Evolutionary conservation across 2,329 filamentous ascomycete genomes (phyloP).

Genomic region (Lachnellula cervina): DNA sequence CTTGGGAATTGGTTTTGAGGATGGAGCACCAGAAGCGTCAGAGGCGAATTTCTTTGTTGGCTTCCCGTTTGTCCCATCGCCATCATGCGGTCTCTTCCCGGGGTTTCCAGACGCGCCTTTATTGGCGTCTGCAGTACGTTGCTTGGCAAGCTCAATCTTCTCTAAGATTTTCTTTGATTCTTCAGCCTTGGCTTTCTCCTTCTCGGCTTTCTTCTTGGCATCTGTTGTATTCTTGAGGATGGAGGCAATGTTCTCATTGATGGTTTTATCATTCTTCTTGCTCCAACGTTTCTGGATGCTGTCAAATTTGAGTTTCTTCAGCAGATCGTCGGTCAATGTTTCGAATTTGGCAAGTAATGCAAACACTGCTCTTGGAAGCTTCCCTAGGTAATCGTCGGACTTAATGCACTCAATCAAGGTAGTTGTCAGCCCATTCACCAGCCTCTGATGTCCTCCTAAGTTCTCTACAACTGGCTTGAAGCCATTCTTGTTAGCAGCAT

Average conservation of each 20-base stretch:
- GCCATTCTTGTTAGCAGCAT: slow-evolving; percentile 50
- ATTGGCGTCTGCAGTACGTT: slow-evolving; percentile 15
- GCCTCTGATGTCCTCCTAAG: slow-evolving; percentile 52
- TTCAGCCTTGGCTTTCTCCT: slow-evolving; percentile 31
- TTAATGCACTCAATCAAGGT: slow-evolving; percentile 51
- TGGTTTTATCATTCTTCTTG: slow-evolving; percentile 59
- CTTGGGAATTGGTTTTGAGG: slow-evolving; percentile 24
- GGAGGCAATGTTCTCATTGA: slow-evolving; percentile 55
- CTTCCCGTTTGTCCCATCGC: slow-evolving; percentile 26
- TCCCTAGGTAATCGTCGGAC: slow-evolving; percentile 46
- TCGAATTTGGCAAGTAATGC: slow-evolving; percentile 57
- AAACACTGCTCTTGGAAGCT: slow-evolving; percentile 51
- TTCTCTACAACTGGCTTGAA: slow-evolving; percentile 53
- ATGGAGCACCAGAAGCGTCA: slow-evolving; percentile 24
- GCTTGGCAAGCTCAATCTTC: slow-evolving; percentile 23
- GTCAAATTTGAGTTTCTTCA: slow-evolving; percentile 61
- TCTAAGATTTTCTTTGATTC: slow-evolving; percentile 24
- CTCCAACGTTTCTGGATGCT: slow-evolving; percentile 59
- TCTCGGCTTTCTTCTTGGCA: slow-evolving; percentile 32
- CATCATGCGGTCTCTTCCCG: slow-evolving; percentile 31
- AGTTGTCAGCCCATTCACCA: slow-evolving; percentile 51
- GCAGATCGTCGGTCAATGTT: slow-evolving; percentile 51
- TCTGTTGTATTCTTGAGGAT: slow-evolving; percentile 41
- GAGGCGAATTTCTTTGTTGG: slow-evolving; percentile 31
- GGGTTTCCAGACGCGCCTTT: slow-evolving; percentile 13